These are phyloP conservation scores for Acanthamoeba castellanii DNA, from an alignment of 208 protist genomes.

Conservation along the genomic window DNA sequence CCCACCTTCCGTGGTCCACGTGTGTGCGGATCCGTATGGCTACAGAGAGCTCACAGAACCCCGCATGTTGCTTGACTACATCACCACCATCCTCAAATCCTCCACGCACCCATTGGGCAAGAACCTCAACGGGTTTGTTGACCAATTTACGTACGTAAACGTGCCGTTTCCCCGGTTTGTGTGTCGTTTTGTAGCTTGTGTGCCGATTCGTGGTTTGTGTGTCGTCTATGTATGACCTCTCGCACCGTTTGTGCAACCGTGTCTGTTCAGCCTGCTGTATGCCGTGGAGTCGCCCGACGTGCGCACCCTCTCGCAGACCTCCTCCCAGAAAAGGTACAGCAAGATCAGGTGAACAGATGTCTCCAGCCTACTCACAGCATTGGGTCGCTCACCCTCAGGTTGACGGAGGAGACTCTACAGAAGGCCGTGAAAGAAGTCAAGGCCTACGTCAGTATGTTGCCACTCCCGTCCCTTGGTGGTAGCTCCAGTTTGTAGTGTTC, in stretches of 20 bases:
- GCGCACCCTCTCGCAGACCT: conserved; percentile 34
- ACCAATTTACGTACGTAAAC: conserved; percentile 13
- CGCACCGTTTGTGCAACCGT: background rate
- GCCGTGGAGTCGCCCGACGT: conserved; percentile 70
- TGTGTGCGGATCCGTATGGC: background rate
- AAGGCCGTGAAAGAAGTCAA: conserved; percentile 71
- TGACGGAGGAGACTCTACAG: conserved; percentile 66
- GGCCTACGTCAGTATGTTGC: conserved; percentile 45
- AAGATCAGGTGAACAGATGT: background rate
- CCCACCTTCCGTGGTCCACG: background rate
- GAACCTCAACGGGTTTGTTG: conserved; percentile 56
- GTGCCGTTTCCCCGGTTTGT: background rate
- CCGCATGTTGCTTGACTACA: conserved; percentile 62
- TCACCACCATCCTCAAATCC: conserved; percentile 59
- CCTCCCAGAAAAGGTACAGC: conserved; percentile 28
- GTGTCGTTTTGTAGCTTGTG: too few species aligned
- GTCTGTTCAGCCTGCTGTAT: background rate
- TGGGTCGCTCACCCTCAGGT: background rate
- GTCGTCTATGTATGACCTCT: background rate
- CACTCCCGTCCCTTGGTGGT: background rate
- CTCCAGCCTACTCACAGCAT: background rate
- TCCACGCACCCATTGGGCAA: conserved; percentile 60
- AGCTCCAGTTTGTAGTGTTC: background rate
- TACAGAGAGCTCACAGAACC: conserved; percentile 21
- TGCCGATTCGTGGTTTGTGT: too few species aligned